These are phyloP conservation scores for Huntiella decipiens DNA, from an alignment of 2,329 filamentous ascomycete genomes.

Conservation along the genomic window DNA sequence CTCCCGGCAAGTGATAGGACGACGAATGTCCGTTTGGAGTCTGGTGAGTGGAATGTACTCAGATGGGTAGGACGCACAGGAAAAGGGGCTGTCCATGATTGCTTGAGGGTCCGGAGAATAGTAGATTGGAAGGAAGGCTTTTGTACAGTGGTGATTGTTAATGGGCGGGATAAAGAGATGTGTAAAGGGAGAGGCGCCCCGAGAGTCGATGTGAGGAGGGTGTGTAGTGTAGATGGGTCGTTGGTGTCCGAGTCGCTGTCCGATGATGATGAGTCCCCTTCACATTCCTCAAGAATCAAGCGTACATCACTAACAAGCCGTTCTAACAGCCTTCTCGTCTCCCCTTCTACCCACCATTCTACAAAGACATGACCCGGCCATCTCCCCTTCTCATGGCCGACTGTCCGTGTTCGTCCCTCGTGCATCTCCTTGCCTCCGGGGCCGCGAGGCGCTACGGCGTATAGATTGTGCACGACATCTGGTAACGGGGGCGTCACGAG, in stretches of 20 bases:
- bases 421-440: conserved; percentile 78
- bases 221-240: conserved; percentile 28
- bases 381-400: conserved; percentile 69
- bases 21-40: conserved; percentile 62
- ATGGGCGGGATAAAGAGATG: conserved; percentile 70
- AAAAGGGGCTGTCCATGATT: conserved; percentile 16
- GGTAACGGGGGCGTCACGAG: conserved; percentile 42
- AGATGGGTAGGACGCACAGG: conserved; percentile 22
- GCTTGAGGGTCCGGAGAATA: conserved; percentile 2
- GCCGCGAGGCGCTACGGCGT: conserved; percentile 61
- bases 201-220: conserved; percentile 59
- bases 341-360: conserved; percentile 46
- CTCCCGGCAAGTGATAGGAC: conserved; percentile 32
- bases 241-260: not conserved
- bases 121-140: conserved; percentile 47
- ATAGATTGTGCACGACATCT: conserved; percentile 73
- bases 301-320: conserved; percentile 23
- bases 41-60: conserved; percentile 32
- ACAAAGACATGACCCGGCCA: conserved; percentile 90
- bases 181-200: conserved; percentile 66
- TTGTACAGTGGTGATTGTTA: conserved; percentile 53
- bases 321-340: conserved; percentile 29
- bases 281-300: conserved; percentile 15
- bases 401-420: conserved; percentile 62
- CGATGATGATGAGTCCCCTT: conserved; percentile 12